Evolutionary conservation across 2,329 filamentous ascomycete species (phyloP), one percentile per base, ranked within the genome.

Genomic region (Colletotrichum sp.): DNA sequence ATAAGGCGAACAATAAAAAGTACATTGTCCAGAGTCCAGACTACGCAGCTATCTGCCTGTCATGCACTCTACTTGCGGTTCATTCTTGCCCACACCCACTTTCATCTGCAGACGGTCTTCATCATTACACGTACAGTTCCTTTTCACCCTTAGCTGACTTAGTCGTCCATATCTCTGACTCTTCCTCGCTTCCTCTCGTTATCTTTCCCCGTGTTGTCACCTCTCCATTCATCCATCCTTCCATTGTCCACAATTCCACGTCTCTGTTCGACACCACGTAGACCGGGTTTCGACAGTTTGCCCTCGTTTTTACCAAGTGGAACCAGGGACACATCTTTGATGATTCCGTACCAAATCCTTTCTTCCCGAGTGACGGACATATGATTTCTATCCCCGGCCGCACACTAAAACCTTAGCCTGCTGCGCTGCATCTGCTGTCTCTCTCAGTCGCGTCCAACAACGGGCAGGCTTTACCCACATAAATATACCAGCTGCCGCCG

Each of bases 71-170:
- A 64, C 64, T 24, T 43, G 21, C 58, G 28, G 21, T 69, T 58
- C 72, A 30, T 55, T 66, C 66, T 30, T 61, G 61, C 62, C 30
- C 48, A 56, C 73, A 58, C 38, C 56, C 58, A 52, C 67, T 34
- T 48, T 14, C 65, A 24, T 43, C 28, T 34, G 43, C 43, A 52
- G 4, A 52, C 43, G 26, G 4, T 34, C 63, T 28, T 68, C 43
- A 59, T 69, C 63, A 74, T 72, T 63, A 72, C 69, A 74, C 62
- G 36, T 66, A 63, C 69, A n/a, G n/a, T 55, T 55, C 28, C 32
- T 32, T 34, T 34, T 56, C 21, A 32, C 24, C 21, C 16, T n/a
- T 24, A 52, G 26, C 21, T 32, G 24, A 43, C 61, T 24, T 58
- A 67, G 34, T 24, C 32, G 56, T 63, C 56, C 67, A 59, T 58